These are phyloP conservation scores for Pseudonitzschia multiseries DNA, from an alignment of 108 stramenopile species.

Conservation along the genomic window DNA sequence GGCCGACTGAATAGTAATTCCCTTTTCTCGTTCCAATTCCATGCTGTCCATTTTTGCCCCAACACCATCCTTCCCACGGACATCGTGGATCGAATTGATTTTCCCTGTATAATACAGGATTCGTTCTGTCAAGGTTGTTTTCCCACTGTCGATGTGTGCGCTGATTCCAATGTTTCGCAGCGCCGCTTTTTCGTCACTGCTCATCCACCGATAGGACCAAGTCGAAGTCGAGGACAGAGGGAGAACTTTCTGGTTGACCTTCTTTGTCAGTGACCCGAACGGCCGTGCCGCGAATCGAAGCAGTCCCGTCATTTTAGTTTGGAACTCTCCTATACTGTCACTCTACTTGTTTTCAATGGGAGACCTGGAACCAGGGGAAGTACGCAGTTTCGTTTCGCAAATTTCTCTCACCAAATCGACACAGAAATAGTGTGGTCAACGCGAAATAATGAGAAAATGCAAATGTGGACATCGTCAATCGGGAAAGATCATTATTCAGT, in stretches of 20 bases:
- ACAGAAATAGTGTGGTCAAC: no score
- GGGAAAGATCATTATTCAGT: no score
- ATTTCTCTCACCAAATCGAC: no score
- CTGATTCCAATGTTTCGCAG: constrained; percentile 98
- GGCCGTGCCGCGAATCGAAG: constrained; percentile 15
- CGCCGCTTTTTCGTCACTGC: constrained; percentile 21
- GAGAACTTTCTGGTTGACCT: background rate
- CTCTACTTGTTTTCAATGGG: background rate
- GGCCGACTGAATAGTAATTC: constrained; percentile 98
- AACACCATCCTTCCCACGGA: constrained; percentile 96
- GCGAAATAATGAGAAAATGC: no score
- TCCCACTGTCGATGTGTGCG: constrained; percentile 99
- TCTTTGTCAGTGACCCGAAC: background rate
- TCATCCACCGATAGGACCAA: constrained; percentile 30
- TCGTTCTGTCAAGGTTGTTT: constrained; percentile 99
- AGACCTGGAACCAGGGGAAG: no score
- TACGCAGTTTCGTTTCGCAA: no score
- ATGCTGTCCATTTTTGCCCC: constrained; percentile 99
- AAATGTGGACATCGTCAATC: no score
- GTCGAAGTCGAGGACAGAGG: background rate
- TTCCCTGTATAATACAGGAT: constrained; percentile 99
- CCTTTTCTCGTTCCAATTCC: constrained; percentile 98
- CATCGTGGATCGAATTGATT: constrained; percentile 97
- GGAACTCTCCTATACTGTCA: no score
- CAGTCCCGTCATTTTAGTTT: constrained; percentile 5